phyloP scores from a whole-genome alignment of 305 asterid species.

The Striga hermonthica region DNA sequence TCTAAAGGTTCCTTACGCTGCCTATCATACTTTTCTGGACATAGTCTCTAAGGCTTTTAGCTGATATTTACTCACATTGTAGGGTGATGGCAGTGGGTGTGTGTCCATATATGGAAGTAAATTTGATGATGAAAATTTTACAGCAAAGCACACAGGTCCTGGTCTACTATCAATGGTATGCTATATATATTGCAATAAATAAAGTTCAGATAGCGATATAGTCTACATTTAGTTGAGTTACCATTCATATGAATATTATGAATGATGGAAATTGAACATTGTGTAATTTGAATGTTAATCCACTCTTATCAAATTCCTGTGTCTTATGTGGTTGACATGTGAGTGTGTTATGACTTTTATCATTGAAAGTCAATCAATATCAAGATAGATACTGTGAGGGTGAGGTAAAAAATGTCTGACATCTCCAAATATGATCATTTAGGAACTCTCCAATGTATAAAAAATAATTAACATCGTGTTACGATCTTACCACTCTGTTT shows the following conservation, averaged over 20 bases:
- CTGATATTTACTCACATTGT: constrained; percentile 31
- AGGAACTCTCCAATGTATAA: not conserved
- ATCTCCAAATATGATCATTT: not conserved
- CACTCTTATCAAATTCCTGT: not conserved
- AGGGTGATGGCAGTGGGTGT: constrained; percentile 99
- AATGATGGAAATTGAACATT: not conserved
- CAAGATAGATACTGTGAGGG: constrained; percentile 1
- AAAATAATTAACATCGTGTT: constrained; percentile 6
- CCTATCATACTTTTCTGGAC: constrained; percentile 16
- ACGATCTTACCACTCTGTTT: not conserved
- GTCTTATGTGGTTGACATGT: constrained; percentile 12
- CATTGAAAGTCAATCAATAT: not conserved
- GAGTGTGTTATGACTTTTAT: constrained; percentile 18
- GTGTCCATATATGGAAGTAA: constrained; percentile 88
- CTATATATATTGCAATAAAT: constrained; percentile 13
- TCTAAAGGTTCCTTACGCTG: constrained; percentile 55
- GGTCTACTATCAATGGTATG: constrained; percentile 92
- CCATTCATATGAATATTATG: not conserved
- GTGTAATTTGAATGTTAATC: not conserved
- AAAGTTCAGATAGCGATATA: not conserved
- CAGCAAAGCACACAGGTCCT: constrained; percentile 96
- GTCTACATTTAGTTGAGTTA: not conserved
- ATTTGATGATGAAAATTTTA: constrained; percentile 93
- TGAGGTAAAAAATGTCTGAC: not conserved
- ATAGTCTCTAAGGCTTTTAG: not conserved